Conservation (phyloP, 768 basidiomycete genomes). For the Lactifluus echinatus region DNA sequence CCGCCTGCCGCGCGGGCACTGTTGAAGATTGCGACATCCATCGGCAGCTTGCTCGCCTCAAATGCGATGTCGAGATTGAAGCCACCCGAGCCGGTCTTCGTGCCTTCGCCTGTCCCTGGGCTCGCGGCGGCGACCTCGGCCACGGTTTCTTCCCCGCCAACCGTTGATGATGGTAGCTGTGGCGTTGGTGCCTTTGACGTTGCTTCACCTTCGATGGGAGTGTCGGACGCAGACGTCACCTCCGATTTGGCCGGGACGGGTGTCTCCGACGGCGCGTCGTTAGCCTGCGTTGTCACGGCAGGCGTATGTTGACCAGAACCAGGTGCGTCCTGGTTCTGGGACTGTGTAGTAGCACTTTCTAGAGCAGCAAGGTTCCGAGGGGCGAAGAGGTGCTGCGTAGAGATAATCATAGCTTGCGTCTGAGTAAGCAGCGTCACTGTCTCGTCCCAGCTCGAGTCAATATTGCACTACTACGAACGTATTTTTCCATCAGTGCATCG, state of each 20-base stretch:
- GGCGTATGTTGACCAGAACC: conserved; percentile 24
- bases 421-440: conserved; percentile 25
- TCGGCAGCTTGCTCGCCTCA: conserved; percentile 82
- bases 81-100: conserved; percentile 19
- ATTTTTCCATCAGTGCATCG: conserved; percentile 28
- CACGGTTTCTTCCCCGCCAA: conserved; percentile 2
- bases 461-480: conserved; percentile 30
- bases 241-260: conserved; percentile 17
- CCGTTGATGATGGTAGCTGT: conserved; percentile 19
- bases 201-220: conserved; percentile 14
- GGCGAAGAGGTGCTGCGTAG: conserved; percentile 70
- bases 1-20: conserved; percentile 81
- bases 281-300: conserved; percentile 13
- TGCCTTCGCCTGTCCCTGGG: conserved; percentile 5
- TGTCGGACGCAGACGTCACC: conserved; percentile 19
- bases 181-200: conserved; percentile 18
- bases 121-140: conserved; percentile 6
- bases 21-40: conserved; percentile 91
- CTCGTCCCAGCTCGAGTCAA: background rate
- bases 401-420: conserved; percentile 89
- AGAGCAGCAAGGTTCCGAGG: conserved; percentile 12
- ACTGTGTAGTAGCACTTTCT: conserved; percentile 1
- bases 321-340: conserved; percentile 3
- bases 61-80: conserved; percentile 67
- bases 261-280: conserved; percentile 17